Evolutionary conservation across 306 rosid genomes (phyloP).

Genomic region (Notholithocarpus densiflorus): DNA sequence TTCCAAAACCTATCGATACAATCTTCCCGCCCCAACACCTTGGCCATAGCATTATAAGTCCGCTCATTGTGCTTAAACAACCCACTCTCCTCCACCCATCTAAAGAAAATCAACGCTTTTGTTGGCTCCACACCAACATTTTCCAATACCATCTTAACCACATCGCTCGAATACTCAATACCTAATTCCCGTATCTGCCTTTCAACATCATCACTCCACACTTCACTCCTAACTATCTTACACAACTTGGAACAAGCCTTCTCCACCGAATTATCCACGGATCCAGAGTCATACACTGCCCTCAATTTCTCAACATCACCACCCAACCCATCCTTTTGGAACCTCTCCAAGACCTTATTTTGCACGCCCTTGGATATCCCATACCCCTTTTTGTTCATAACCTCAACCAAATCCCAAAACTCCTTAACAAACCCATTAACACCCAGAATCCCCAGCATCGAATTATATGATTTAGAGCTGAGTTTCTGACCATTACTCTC

Average conservation of each 20-base stretch:
- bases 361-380: conserved; percentile 49
- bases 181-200: conserved; percentile 43
- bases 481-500: conserved; percentile 37
- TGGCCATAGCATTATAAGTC: conserved; percentile 65
- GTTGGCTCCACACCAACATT: conserved; percentile 49
- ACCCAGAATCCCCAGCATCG: conserved; percentile 59
- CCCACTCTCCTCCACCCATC: conserved; percentile 80
- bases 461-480: conserved; percentile 76
- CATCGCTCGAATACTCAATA: conserved; percentile 36
- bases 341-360: conserved; percentile 40
- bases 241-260: conserved; percentile 39
- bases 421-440: conserved; percentile 45
- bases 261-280: conserved; percentile 31
- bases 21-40: conserved; percentile 80
- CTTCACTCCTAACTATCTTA: conserved; percentile 53
- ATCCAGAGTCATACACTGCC: conserved; percentile 50
- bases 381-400: conserved; percentile 73
- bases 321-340: conserved; percentile 46
- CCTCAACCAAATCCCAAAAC: conserved; percentile 63
- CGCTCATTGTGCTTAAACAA: conserved; percentile 58
- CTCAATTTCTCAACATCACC: conserved; percentile 53
- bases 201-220: conserved; percentile 74
- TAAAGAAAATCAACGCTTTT: conserved; percentile 66
- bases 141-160: conserved; percentile 51
- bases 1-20: conserved; percentile 75